Evolutionary conservation across 2,329 filamentous ascomycete species (phyloP).

Genomic region (Botryotinia calthae): DNA sequence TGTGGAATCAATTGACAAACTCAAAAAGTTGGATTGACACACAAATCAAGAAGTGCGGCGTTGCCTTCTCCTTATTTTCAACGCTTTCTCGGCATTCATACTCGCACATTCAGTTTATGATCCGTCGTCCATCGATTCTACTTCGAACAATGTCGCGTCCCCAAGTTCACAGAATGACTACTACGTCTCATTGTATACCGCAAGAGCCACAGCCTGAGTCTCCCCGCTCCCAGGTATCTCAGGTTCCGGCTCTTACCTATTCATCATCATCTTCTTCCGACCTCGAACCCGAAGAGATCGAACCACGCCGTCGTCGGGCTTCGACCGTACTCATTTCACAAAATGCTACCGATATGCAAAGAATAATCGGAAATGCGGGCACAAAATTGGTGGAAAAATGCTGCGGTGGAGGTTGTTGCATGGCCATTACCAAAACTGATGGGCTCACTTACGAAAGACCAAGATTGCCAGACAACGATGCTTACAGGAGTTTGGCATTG

Average conservation of each 20-base stretch:
- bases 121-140: constrained; percentile 19
- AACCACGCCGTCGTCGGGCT: constrained; percentile 57
- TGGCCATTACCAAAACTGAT: constrained; percentile 47
- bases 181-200: constrained; percentile 38
- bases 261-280: constrained; percentile 59
- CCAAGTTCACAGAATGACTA: constrained; percentile 29
- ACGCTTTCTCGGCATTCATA: not conserved
- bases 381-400: constrained; percentile 61
- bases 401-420: constrained; percentile 63
- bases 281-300: constrained; percentile 44
- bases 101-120: not conserved
- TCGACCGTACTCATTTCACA: constrained; percentile 67
- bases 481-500: constrained; percentile 75
- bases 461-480: constrained; percentile 72
- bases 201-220: constrained; percentile 28
- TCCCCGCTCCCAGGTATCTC: constrained; percentile 44
- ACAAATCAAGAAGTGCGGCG: not conserved
- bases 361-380: constrained; percentile 63
- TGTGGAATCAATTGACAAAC: not conserved
- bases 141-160: constrained; percentile 34
- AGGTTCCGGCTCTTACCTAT: constrained; percentile 61
- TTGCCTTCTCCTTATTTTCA: not conserved
- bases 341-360: constrained; percentile 59
- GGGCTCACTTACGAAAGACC: constrained; percentile 53
- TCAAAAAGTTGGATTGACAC: not conserved